Evolutionary conservation across 305 asterid species (phyloP).

Genomic region (Fraxinus xanthoxyloides): DNA sequence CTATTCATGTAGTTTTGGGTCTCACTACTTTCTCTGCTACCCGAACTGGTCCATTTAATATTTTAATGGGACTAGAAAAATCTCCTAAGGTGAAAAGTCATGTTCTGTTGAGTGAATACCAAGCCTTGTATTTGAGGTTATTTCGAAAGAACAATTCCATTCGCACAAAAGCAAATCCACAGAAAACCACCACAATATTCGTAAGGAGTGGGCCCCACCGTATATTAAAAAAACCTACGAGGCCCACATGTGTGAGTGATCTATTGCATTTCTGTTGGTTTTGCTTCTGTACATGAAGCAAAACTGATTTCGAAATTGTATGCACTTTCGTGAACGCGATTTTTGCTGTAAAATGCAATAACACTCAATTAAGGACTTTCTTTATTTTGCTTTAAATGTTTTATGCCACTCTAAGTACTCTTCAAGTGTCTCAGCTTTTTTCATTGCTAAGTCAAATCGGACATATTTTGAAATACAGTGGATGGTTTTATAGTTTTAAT

Average conservation of each 20-base stretch:
- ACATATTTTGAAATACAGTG: background rate
- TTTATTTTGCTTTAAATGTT: background rate
- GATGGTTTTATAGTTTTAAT: background rate
- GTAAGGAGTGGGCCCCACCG: too few species aligned
- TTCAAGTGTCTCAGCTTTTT: background rate
- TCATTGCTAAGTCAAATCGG: background rate
- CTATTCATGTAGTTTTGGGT: background rate
- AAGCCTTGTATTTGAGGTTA: background rate
- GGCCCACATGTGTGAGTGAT: too few species aligned
- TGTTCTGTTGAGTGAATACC: background rate
- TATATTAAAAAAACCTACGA: too few species aligned
- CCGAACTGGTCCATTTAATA: background rate
- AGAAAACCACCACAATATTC: too few species aligned
- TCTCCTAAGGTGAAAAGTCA: background rate
- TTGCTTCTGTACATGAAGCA: too few species aligned
- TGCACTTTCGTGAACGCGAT: background rate
- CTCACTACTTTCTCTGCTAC: background rate
- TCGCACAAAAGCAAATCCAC: too few species aligned
- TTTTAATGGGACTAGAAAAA: background rate
- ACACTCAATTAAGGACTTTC: background rate
- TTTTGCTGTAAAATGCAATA: too few species aligned
- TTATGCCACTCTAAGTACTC: background rate
- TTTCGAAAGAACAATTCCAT: too few species aligned
- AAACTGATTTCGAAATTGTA: too few species aligned
- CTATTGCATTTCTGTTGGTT: too few species aligned